phyloP scores from a whole-genome alignment of 352 stramenopile genomes.

The Pythium coloratum region DNA sequence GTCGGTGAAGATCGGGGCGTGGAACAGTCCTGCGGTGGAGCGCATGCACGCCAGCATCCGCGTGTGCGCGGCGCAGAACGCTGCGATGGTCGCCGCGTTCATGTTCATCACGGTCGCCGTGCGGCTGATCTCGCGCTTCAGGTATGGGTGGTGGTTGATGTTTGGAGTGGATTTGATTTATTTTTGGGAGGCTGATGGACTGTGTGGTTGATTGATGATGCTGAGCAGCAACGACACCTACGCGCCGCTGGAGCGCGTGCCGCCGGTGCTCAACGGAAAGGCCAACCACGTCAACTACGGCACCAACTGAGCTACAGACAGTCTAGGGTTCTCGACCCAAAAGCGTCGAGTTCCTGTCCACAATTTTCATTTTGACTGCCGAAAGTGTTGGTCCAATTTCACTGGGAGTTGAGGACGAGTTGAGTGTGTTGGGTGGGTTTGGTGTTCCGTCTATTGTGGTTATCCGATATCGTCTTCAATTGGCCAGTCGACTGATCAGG shows the following conservation, averaged over 20 bases:
- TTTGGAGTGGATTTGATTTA: neutral
- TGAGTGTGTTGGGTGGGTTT: no score
- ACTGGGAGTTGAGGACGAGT: no score
- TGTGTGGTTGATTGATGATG: neutral
- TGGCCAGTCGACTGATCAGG: no score
- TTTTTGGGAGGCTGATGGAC: neutral
- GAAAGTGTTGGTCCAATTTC: no score
- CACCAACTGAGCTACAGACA: conserved; percentile 8
- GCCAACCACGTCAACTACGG: conserved; percentile 23
- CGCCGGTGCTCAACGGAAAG: conserved; percentile 28
- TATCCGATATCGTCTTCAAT: no score
- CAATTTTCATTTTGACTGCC: no score
- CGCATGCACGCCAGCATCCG: conserved; percentile 59
- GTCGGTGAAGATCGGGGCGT: conserved; percentile 47
- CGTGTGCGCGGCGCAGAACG: conserved; percentile 57
- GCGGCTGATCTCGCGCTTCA: conserved; percentile 19
- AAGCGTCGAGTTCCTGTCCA: no score
- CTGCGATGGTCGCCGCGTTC: conserved; percentile 58
- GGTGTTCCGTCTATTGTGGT: no score
- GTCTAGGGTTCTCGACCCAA: no score
- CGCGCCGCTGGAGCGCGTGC: conserved; percentile 16
- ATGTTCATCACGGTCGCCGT: conserved; percentile 50
- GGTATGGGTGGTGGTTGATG: conserved; percentile 5
- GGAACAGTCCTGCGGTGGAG: conserved; percentile 38
- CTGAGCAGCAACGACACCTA: conserved; percentile 5